phyloP scores from a whole-genome alignment of 2,329 filamentous ascomycete species.

The Alternaria gansuensis region DNA sequence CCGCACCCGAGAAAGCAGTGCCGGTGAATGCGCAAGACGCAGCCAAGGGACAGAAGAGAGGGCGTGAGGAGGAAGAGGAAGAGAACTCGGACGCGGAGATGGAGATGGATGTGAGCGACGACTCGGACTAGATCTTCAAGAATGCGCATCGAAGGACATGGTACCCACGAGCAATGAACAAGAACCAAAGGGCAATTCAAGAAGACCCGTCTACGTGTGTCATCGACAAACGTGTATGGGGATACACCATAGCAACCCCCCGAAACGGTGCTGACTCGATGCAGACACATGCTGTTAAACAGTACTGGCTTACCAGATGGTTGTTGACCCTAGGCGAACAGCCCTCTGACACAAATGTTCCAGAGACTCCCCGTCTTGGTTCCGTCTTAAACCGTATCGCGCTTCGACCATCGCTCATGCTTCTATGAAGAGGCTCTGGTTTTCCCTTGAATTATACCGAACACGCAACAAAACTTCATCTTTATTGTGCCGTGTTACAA shows the following conservation, averaged over 20 bases:
- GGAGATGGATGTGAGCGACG: slow-evolving; percentile 75
- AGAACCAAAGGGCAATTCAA: slow-evolving; percentile 5
- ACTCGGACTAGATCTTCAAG: slow-evolving; percentile 57
- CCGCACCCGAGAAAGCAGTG: slow-evolving; percentile 42
- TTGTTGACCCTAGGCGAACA: neutral
- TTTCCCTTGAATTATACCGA: neutral
- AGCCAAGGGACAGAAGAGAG: slow-evolving; percentile 71
- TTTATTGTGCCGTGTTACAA: neutral
- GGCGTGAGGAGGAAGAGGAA: slow-evolving; percentile 67
- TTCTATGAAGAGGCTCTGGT: neutral
- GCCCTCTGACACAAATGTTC: neutral
- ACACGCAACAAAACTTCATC: neutral
- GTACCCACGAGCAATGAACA: slow-evolving; percentile 29
- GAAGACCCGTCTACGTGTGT: slow-evolving; percentile 3
- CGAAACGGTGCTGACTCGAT: slow-evolving; percentile 11
- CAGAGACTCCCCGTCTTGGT: neutral
- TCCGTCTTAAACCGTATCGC: neutral
- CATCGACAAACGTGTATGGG: slow-evolving; percentile 14
- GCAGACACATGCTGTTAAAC: slow-evolving; percentile 5
- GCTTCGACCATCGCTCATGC: neutral
- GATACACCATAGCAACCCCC: slow-evolving; percentile 1
- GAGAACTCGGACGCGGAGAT: slow-evolving; percentile 65
- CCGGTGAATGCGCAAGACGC: slow-evolving; percentile 53
- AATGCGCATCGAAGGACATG: slow-evolving; percentile 13
- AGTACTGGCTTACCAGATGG: neutral